Evolutionary conservation across 2,329 filamentous ascomycete species (phyloP), one percentile per base, ranked within the genome.

Genomic region (Aspergillus sp.): DNA sequence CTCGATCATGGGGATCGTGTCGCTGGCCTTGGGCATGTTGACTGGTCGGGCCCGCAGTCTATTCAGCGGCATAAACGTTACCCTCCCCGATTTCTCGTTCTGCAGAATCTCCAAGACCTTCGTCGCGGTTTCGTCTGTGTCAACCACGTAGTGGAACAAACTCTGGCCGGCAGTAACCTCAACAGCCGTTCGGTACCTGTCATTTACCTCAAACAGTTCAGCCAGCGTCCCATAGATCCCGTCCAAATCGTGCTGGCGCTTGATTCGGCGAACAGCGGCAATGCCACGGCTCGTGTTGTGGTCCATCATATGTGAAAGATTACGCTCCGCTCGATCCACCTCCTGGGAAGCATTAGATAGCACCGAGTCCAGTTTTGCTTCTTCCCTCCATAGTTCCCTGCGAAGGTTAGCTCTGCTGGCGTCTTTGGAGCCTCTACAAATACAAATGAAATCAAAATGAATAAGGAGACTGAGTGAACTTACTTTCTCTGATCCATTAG

Each of bases 131-230:
- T 82, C 77, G 39, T 93, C 86, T 30, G 82, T 89, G 56, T 98
- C 89, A 26, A 96, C 89, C 8, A 98, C 79, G 45, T 94, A 94
- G 60, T 98, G 86, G 63, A 98, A 98, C 6, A 98, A 70, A 55
- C 86, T 93, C 42, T 80, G 80, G 12, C 91, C 91, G 2, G 89
- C 91, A 32, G 88, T 91, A 47, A 93, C 86, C 61, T 98, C 91
- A 7, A 93, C 82, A 2, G 91, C 86, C 8, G 88, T 78, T 39
- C 86, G 78, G 61, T 94, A 96, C 33, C 77, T 74, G 33, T 94
- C 86, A 36, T 71, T 76, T 30, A 94, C 86, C 34, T 86, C 77
- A 48, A 96, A 77, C n/a, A 98, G 73, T 56, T 98, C 93, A 4
- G 89, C 88, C 24, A 98, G 63, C 0, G 88, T 93, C 30, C 93